phyloP scores from a whole-genome alignment of 225 moss, liverwort and hornwort species.

The Straminergon stramineum region DNA sequence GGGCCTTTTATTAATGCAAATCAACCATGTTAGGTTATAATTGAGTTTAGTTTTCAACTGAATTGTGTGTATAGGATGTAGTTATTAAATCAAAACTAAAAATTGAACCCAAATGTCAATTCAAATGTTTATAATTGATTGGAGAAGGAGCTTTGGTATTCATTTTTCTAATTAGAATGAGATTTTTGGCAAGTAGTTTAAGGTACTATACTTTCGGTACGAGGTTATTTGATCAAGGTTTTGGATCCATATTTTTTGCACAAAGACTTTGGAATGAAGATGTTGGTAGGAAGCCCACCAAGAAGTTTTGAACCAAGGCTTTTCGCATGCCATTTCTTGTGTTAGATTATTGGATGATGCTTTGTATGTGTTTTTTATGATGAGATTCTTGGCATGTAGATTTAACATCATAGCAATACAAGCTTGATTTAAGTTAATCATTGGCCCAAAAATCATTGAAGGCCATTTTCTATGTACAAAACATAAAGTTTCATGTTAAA shows the following conservation, averaged over 20 bases:
- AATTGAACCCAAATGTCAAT: not conserved
- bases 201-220: not conserved
- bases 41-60: not conserved
- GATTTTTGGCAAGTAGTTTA: not conserved
- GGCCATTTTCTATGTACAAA: not conserved
- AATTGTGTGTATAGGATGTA: too few species aligned
- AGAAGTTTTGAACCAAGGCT: not conserved
- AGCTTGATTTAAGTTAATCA: not conserved
- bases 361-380: not conserved
- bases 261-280: not conserved
- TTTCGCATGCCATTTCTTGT: not conserved
- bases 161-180: not conserved
- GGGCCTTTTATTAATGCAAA: not conserved
- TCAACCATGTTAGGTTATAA: not conserved
- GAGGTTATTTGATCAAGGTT: not conserved
- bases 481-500: not conserved
- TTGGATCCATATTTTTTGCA: not conserved
- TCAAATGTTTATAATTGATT: not conserved
- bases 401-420: not conserved
- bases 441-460: not conserved
- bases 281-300: rapidly evolving
- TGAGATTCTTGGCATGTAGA: not conserved
- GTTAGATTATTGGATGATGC: not conserved
- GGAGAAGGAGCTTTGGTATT: not conserved
- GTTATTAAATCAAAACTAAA: not conserved